A percentile compares a stretch with the other conserved stretches of the same genome.
Evolutionary conservation across 495 filamentous ascomycete genomes (phyloP).

Genomic region (Staphylotrichum longicolle): DNA sequence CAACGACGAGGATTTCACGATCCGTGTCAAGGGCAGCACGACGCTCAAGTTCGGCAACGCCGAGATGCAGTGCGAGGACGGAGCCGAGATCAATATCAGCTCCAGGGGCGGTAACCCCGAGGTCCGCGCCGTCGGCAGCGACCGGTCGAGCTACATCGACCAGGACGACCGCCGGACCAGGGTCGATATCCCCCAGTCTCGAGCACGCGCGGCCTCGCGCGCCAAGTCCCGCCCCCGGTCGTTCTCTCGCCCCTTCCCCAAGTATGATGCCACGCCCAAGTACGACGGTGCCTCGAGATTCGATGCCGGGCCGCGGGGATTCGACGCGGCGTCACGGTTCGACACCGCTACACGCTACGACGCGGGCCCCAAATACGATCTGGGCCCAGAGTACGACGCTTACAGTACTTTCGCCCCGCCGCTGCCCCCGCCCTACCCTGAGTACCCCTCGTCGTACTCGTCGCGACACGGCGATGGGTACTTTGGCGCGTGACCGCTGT

Average conservation of each 20-base stretch:
- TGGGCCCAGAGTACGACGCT: slow-evolving; percentile 13
- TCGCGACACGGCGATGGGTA: slow-evolving; percentile 14
- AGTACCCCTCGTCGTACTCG: slow-evolving; percentile 19
- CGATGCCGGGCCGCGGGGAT: background rate
- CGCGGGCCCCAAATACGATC: slow-evolving; percentile 19
- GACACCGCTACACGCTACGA: slow-evolving; percentile 3
- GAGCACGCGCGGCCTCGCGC: slow-evolving; percentile 42
- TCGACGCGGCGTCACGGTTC: too few relatives aligned
- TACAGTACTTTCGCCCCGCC: slow-evolving; percentile 9
- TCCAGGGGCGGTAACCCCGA: slow-evolving; percentile 25
- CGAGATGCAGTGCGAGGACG: slow-evolving; percentile 53
- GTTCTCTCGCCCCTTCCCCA: slow-evolving; percentile 37
- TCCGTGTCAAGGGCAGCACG: slow-evolving; percentile 49
- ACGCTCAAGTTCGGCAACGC: slow-evolving; percentile 49
- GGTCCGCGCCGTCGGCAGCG: slow-evolving; percentile 37
- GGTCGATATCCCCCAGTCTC: slow-evolving; percentile 40
- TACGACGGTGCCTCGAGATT: slow-evolving; percentile 19
- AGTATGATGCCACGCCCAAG: slow-evolving; percentile 19
- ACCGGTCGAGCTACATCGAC: slow-evolving; percentile 43
- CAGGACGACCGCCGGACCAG: slow-evolving; percentile 43
- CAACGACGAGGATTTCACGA: slow-evolving; percentile 53
- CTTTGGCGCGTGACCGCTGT: slow-evolving; percentile 3
- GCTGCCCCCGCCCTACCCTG: slow-evolving; percentile 22
- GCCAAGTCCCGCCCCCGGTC: slow-evolving; percentile 33
- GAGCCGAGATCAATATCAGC: slow-evolving; percentile 52